These are phyloP conservation scores for Pisolithus tinctorius DNA, from an alignment of 768 basidiomycete genomes.

Conservation along the genomic window DNA sequence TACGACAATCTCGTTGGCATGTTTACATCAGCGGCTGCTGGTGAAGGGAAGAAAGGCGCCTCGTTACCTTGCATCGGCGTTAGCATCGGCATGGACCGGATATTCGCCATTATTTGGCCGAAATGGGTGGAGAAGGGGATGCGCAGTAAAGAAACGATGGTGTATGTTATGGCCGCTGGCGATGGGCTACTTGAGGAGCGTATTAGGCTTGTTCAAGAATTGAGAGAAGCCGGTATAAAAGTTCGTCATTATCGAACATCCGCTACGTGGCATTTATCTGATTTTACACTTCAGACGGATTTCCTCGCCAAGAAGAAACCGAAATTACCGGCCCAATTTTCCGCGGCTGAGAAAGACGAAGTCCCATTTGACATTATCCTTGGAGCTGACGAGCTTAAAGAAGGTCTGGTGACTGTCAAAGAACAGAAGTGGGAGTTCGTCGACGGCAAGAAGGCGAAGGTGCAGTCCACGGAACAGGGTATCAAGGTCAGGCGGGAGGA, in stretches of 20 bases:
- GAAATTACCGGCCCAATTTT: conserved; percentile 81
- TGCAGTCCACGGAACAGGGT: conserved; percentile 57
- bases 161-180: conserved; percentile 87
- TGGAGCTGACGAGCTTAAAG: conserved; percentile 79
- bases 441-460: conserved; percentile 62
- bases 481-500: conserved; percentile 55
- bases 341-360: conserved; percentile 83
- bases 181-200: conserved; percentile 85
- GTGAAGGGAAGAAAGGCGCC: conserved; percentile 60
- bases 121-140: conserved; percentile 76
- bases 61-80: conserved; percentile 87
- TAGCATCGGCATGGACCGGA: conserved; percentile 86
- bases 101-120: conserved; percentile 88
- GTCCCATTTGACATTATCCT: conserved; percentile 91
- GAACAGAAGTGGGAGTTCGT: conserved; percentile 80
- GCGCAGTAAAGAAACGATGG: conserved; percentile 88
- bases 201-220: conserved; percentile 67
- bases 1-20: conserved; percentile 94
- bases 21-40: conserved; percentile 79
- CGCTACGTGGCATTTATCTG: neutral
- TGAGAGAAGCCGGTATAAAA: conserved; percentile 86
- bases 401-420: conserved; percentile 85
- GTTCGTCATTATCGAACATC: conserved; percentile 33
- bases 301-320: conserved; percentile 92
- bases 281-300: conserved; percentile 54